Evolutionary conservation across 805 yeast species (phyloP), one percentile per base, ranked within the genome.

Genomic region (Saccharomycopsis capsularis): DNA sequence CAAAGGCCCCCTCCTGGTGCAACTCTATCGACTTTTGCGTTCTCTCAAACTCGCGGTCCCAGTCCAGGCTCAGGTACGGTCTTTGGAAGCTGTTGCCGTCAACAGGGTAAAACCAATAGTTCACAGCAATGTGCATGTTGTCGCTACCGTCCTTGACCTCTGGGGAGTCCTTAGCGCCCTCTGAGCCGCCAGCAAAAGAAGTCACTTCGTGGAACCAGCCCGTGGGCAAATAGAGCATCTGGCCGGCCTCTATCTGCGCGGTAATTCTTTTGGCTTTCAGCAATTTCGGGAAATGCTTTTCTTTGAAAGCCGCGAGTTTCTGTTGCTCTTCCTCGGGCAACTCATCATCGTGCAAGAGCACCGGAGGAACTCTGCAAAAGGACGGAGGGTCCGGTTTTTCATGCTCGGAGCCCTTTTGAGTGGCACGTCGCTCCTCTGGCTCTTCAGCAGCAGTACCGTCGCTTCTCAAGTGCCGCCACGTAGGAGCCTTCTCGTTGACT

Each of bases 191-290:
- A 60, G 68, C 81, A 7, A 86, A 80, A 1, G 85, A 75, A 11
- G 52, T 35, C 2, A 84, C 91, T 60, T 84, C 91, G 60, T 84
- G 91, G 58, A 84, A 84, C 90, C 90, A 84, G 2, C 91, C 89
- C 1, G 85, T 75, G 0, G 91, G 91, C 23, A 84, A 60, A 59
- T 76, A 84, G 21, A 84, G 61, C 81, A 81, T 77, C 43, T 82
- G 79, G 0, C 88, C 88, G 0, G 82, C 79, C 25, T 70, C 59
- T 24, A 84, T 55, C 59, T 73, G 67, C 1, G 79, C 78, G 16
- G 71, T 66, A 15, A 72, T 58, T 41, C 69, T 68, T 18, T 67
- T 62, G 1, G 78, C 66, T 1, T 63, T 52, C 37, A 70, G 58
- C 44, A 81, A 68, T 1, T 70, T 68, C 0, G 85, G 84, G 63